A percentile compares a stretch with the other conserved stretches of the same genome.
Conservation (phyloP, 306 rosid genomes). For the Pterocarpus macrocarpus region DNA sequence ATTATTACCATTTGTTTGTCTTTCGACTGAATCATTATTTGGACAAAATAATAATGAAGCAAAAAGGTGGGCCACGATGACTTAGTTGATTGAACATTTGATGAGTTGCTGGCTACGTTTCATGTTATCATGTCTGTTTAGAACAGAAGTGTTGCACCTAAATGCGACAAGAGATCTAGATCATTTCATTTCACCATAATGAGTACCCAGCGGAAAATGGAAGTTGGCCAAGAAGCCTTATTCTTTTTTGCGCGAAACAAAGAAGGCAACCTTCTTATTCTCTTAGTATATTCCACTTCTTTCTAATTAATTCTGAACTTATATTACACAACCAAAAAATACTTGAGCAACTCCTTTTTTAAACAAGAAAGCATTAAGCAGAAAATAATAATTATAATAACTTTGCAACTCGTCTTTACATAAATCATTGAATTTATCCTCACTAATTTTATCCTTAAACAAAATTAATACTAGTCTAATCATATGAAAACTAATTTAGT, state of each 20-base stretch:
- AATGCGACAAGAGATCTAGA: background rate
- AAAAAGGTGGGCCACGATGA: background rate
- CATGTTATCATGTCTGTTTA: background rate
- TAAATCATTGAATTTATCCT: too few species aligned
- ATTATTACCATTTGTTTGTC: background rate
- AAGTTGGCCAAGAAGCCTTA: background rate
- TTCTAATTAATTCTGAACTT: background rate
- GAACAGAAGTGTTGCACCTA: slow-evolving; percentile 2
- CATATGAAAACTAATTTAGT: too few species aligned
- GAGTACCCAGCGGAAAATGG: background rate
- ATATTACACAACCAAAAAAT: background rate
- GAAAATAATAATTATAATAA: too few species aligned
- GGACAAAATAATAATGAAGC: slow-evolving; percentile 1
- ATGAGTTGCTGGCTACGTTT: slow-evolving; percentile 21
- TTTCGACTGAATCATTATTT: background rate
- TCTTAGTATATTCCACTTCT: too few species aligned
- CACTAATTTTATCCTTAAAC: too few species aligned
- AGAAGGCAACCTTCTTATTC: too few species aligned
- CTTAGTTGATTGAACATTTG: slow-evolving; percentile 29
- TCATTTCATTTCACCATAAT: background rate
- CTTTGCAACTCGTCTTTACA: too few species aligned
- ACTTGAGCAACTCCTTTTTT: background rate
- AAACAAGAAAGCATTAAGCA: too few species aligned
- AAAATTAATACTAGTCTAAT: too few species aligned
- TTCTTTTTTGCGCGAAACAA: too few species aligned